phyloP scores from a whole-genome alignment of 176 grass and related monocot species.

The Aegilops tauschii region DNA sequence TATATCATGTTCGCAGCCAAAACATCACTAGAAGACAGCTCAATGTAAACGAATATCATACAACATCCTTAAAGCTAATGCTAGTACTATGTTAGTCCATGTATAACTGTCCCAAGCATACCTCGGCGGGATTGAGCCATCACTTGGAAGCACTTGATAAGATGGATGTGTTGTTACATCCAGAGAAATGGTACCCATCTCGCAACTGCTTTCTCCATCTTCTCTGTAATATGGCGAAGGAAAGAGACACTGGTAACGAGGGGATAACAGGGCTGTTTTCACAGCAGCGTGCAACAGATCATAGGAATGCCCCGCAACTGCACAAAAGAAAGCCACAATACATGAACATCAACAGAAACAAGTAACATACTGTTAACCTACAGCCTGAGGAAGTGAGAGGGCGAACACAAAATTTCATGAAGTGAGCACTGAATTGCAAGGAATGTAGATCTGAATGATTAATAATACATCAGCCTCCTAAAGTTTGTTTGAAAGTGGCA shows the following conservation, averaged over 20 bases:
- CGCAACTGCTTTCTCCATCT: slow-evolving; percentile 19
- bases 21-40: neutral
- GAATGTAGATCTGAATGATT: neutral
- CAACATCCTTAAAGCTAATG: neutral
- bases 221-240: slow-evolving; percentile 43
- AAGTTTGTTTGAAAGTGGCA: neutral
- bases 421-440: neutral
- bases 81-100: neutral
- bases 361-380: neutral
- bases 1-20: neutral
- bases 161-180: slow-evolving; percentile 43
- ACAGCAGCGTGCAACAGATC: slow-evolving; percentile 49
- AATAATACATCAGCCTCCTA: neutral
- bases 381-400: neutral
- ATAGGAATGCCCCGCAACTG: slow-evolving; percentile 39
- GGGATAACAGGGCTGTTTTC: slow-evolving; percentile 46
- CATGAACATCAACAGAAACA: neutral
- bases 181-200: slow-evolving; percentile 28
- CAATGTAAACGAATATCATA: neutral
- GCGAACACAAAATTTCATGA: neutral
- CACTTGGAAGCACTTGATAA: slow-evolving; percentile 25
- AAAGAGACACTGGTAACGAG: slow-evolving; percentile 37
- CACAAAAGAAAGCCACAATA: slow-evolving; percentile 23
- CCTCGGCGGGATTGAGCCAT: slow-evolving; percentile 51
- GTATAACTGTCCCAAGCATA: slow-evolving; percentile 23